Base-by-base conservation (phyloP, 768 basidiomycete genomes). In the Lactarius deliciosus region DNA sequence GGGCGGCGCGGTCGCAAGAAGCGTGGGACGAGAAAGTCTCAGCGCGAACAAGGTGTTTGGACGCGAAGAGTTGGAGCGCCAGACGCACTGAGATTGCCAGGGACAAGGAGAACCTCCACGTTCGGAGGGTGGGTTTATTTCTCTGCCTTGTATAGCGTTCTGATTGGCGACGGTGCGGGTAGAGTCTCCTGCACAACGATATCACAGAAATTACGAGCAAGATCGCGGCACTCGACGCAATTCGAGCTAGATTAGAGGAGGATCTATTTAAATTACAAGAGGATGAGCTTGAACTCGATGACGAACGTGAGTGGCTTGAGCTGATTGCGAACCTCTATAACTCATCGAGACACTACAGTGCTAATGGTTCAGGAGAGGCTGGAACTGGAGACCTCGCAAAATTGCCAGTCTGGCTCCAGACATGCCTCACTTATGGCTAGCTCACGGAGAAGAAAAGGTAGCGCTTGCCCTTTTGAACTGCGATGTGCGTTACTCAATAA, bases 261-360 rank as follows among this genome's bases (percentile, higher is more conserved):
- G 89, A 93, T 73, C 80, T 99, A 8, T 78, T 98, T 38, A 91
- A 86, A 74, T 75, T 98, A 56, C 92, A 96, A 64, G 96, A 99
- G 74, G 96, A 98, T 71, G 96, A 97, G 68, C 80, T 99, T 28
- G 96, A 98, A 73, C 79, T 99, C n/a, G 94, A 97, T 72, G 96
- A 97, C 67, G 96, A 99, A 78, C 77, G 94, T 96, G 73, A 72
- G 92, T 82, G 13, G 56, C 60, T 0, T 47, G 32, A 9, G 28
- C 59, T 10, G 30, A 45, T 54, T 32, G 43, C 54, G 22, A 63
- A 50, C 56, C 63, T 30, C 64, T 66, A 22, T 53, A 47, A 47
- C n/a, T 68, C 47, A 58, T 50, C 32, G 25, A 59, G 43, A 41
- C 34, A 40, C 45, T 62, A 30, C 71, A 96, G 94, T 97, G 63